Evolutionary conservation across 140 eudicot species (phyloP).

Genomic region (Cichorium intybus): DNA sequence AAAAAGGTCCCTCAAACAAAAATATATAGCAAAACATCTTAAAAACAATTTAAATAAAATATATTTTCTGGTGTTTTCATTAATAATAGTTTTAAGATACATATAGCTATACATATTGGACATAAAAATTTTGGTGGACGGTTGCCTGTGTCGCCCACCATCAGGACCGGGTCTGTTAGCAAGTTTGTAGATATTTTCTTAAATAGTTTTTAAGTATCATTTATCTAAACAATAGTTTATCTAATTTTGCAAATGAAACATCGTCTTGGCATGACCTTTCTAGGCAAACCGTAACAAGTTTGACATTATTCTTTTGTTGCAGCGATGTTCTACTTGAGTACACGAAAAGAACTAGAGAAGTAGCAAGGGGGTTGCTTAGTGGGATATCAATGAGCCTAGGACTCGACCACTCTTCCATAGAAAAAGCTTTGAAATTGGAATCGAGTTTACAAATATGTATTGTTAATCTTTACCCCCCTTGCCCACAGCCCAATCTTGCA

Average conservation of each 20-base stretch:
- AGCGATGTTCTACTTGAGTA: slow-evolving; percentile 21
- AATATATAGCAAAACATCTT: no score
- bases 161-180: no score
- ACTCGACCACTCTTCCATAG: slow-evolving; percentile 22
- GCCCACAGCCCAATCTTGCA: slow-evolving; percentile 46
- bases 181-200: background rate
- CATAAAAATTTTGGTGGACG: no score
- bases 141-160: no score
- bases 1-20: no score
- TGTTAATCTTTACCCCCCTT: slow-evolving; percentile 40
- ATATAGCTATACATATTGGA: no score
- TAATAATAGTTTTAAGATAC: no score
- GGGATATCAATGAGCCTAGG: slow-evolving; percentile 39
- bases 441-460: slow-evolving; percentile 26
- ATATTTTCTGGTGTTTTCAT: no score
- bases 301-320: background rate
- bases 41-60: no score
- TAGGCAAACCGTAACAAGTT: background rate
- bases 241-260: background rate
- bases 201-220: background rate
- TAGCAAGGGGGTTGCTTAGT: slow-evolving; percentile 20
- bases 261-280: background rate
- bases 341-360: slow-evolving; percentile 1
- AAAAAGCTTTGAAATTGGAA: slow-evolving; percentile 12
- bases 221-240: background rate